A percentile compares a stretch with the other conserved stretches of the same genome.
Conservation (phyloP, 176 grass and related monocot genomes). For the Pontederia paniculata region DNA sequence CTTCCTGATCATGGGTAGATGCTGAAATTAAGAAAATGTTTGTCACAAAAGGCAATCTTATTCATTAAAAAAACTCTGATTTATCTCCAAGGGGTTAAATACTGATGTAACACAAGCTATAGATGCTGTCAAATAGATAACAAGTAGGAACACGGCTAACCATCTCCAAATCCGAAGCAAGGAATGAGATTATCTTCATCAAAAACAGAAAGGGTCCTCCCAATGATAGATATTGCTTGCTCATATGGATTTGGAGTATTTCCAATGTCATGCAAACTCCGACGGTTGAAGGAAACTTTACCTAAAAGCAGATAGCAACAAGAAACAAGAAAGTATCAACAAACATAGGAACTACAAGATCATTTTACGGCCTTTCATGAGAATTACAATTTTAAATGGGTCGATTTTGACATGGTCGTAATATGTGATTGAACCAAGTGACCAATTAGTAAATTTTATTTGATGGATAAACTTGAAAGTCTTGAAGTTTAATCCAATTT, state of each 20-base stretch:
- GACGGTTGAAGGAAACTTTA: conserved; percentile 13
- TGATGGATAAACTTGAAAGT: background rate
- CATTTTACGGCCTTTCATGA: background rate
- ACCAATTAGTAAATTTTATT: too few relatives aligned
- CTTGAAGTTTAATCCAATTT: background rate
- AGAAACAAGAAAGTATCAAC: background rate
- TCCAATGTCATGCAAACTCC: conserved; percentile 8
- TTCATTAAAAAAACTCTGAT: too few relatives aligned
- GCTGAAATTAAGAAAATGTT: conserved; percentile 1
- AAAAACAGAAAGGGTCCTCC: conserved; percentile 10
- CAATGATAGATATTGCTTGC: conserved; percentile 11
- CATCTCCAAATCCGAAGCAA: conserved; percentile 10
- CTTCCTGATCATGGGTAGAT: conserved; percentile 13
- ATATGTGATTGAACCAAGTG: too few relatives aligned
- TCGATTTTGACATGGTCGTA: too few relatives aligned
- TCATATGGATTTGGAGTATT: conserved; percentile 1
- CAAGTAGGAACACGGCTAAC: background rate
- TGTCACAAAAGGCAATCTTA: too few relatives aligned
- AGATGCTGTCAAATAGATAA: background rate
- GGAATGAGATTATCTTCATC: conserved; percentile 15
- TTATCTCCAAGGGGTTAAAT: too few relatives aligned
- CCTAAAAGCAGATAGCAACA: background rate
- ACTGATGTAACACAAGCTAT: too few relatives aligned
- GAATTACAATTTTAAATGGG: background rate
- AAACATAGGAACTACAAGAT: background rate